Percentiles rank a stretch among this genome's conserved stretches.
These are phyloP conservation scores for Mucor saturninus DNA, from an alignment of 371 early-diverging fungal genomes.

Conservation along the genomic window DNA sequence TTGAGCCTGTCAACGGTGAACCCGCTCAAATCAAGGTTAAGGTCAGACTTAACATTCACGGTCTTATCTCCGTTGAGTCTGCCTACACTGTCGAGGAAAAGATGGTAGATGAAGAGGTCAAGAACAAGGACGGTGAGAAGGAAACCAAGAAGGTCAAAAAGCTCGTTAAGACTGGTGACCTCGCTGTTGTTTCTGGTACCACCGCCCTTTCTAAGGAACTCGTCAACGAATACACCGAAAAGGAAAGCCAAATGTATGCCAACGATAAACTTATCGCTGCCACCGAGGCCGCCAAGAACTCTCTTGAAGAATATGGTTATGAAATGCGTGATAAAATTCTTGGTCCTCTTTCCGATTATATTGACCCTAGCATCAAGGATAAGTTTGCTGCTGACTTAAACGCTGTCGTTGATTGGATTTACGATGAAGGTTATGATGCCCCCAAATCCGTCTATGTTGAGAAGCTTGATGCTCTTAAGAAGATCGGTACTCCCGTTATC, in stretches of 20 bases:
- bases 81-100: constrained; percentile 92
- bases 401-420: constrained; percentile 95
- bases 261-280: constrained; percentile 90
- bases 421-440: constrained; percentile 94
- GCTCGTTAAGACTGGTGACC: constrained; percentile 87
- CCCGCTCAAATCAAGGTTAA: constrained; percentile 90
- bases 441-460: constrained; percentile 87
- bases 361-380: constrained; percentile 75
- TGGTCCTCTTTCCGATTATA: constrained; percentile 73
- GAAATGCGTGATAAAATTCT: constrained; percentile 90
- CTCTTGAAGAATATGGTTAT: constrained; percentile 97
- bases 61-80: constrained; percentile 80
- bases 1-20: constrained; percentile 52
- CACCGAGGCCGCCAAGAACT: constrained; percentile 93
- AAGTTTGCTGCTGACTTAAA: constrained; percentile 73
- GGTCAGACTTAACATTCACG: constrained; percentile 86
- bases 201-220: constrained; percentile 60
- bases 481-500: constrained; percentile 82
- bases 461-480: constrained; percentile 84
- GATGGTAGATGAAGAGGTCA: constrained; percentile 71
- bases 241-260: constrained; percentile 86
- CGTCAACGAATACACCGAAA: constrained; percentile 69
- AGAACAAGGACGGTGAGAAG: constrained; percentile 65
- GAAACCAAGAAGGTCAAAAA: constrained; percentile 81
- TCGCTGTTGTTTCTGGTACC: constrained; percentile 72